A percentile compares a stretch with the other conserved stretches of the same genome.
phyloP scores from a whole-genome alignment of 2,329 filamentous ascomycete species.

The Cladosporium halotolerans region DNA sequence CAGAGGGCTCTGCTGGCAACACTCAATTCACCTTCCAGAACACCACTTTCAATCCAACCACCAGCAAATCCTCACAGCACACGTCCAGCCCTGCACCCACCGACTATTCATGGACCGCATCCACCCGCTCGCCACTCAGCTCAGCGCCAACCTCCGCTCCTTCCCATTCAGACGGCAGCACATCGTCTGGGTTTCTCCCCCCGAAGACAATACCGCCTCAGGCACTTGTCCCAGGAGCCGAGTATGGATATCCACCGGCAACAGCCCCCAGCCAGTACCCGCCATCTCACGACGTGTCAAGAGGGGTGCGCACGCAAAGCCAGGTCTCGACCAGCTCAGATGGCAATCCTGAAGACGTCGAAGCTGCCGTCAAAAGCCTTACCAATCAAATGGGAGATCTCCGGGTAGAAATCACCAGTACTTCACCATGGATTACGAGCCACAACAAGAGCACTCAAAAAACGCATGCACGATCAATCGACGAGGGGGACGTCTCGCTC shows the following conservation, averaged over 20 bases:
- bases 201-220: conserved; percentile 19
- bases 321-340: conserved; percentile 23
- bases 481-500: conserved; percentile 65
- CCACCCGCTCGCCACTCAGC: conserved; percentile 7
- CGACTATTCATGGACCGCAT: conserved; percentile 9
- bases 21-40: conserved; percentile 27
- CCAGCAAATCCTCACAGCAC: conserved; percentile 4
- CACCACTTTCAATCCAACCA: conserved; percentile 16
- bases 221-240: conserved; percentile 13
- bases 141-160: conserved; percentile 16
- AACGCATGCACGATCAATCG: conserved; percentile 51
- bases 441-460: conserved; percentile 52
- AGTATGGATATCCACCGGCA: conserved; percentile 1
- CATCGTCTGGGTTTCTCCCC: conserved; percentile 17
- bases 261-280: conserved; percentile 14
- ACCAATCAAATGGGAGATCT: conserved; percentile 70
- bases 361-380: conserved; percentile 25
- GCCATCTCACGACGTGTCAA: conserved; percentile 15
- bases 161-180: conserved; percentile 8
- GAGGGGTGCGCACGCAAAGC: conserved; percentile 20
- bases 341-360: conserved; percentile 29
- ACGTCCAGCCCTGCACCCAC: conserved; percentile 7
- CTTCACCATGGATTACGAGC: conserved; percentile 78
- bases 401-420: conserved; percentile 79
- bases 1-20: conserved; percentile 18